Conservation (phyloP, 192 early-diverging fungal species). For the Endogone sp. region DNA sequence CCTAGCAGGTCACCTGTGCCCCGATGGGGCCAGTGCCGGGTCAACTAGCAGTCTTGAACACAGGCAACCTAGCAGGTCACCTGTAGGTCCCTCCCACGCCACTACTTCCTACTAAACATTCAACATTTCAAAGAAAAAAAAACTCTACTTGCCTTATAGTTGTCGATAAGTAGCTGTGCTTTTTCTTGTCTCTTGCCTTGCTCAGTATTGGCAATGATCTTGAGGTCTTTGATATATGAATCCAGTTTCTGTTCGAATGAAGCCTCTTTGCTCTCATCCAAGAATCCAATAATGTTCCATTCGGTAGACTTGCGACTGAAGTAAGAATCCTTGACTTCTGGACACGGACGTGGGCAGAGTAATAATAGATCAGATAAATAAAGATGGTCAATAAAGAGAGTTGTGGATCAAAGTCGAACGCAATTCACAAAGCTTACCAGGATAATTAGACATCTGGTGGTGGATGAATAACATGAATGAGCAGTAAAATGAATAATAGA, state of each 20-base stretch:
- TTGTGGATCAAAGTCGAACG: not conserved
- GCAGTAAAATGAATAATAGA: not conserved
- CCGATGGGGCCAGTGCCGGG: slow-evolving; percentile 7
- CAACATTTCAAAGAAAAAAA: not conserved
- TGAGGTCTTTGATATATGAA: not conserved
- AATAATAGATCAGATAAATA: not conserved
- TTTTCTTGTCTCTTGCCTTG: not conserved
- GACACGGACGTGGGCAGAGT: not conserved
- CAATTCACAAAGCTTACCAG: not conserved
- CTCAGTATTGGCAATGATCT: not conserved
- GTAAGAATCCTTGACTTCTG: not conserved
- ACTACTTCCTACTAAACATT: not conserved
- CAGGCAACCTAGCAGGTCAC: slow-evolving; percentile 8
- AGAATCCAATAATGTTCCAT: not conserved
- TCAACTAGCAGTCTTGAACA: slow-evolving; percentile 12
- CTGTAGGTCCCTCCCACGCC: slow-evolving; percentile 1
- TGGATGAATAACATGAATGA: not conserved
- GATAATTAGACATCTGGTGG: not conserved
- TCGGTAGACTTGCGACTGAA: not conserved
- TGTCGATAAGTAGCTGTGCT: not conserved
- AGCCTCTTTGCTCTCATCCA: not conserved
- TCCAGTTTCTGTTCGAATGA: slow-evolving; percentile 2
- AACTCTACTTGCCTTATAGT: not conserved
- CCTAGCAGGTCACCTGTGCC: slow-evolving; percentile 13
- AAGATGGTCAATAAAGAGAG: not conserved